Evolutionary conservation across 2,329 filamentous ascomycete species (phyloP).

Genomic region (Ceratocystis colombiana): DNA sequence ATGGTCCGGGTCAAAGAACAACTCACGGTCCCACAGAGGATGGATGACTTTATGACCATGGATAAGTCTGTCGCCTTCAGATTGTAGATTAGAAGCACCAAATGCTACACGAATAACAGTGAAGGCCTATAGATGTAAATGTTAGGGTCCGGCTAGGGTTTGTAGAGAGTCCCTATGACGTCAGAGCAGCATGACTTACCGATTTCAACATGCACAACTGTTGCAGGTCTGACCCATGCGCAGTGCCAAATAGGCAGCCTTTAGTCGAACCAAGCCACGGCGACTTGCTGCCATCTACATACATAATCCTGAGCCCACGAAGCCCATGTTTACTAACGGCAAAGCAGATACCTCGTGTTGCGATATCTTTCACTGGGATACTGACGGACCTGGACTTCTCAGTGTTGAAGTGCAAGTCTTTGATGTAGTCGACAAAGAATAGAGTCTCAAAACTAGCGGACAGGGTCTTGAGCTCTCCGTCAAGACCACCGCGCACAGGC

Average conservation of each 20-base stretch:
- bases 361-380: constrained; percentile 8
- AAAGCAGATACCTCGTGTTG: constrained; percentile 21
- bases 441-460: constrained; percentile 20
- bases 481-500: constrained; percentile 15
- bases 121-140: constrained; percentile 14
- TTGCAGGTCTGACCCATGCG: constrained; percentile 20
- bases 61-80: constrained; percentile 21
- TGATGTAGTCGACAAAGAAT: constrained; percentile 25
- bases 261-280: constrained; percentile 21
- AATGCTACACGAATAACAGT: constrained; percentile 23
- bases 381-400: neutral
- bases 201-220: constrained; percentile 23
- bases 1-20: constrained; percentile 20
- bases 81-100: constrained; percentile 23
- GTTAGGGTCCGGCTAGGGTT: neutral
- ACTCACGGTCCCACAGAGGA: constrained; percentile 20
- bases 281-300: constrained; percentile 22
- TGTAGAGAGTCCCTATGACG: neutral
- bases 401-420: constrained; percentile 17
- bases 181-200: neutral
- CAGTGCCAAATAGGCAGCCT: constrained; percentile 23
- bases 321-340: constrained; percentile 24
- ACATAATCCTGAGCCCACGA: constrained; percentile 22
- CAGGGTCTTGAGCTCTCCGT: constrained; percentile 11
- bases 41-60: constrained; percentile 22